Base-by-base conservation (phyloP, 495 filamentous ascomycete species). In the Penicillium bialowiezense region DNA sequence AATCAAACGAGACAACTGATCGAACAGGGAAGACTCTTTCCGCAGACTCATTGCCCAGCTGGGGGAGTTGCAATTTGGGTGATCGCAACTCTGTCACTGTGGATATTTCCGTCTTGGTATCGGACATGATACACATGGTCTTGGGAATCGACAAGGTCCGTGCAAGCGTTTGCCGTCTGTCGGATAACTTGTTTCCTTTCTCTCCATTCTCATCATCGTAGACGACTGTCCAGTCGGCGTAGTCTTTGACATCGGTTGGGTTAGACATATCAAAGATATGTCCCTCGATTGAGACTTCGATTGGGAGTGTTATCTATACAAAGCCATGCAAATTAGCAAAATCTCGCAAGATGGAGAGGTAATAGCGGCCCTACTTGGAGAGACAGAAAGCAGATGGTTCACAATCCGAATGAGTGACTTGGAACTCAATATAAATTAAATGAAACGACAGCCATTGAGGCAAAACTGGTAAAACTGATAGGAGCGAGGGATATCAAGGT, bases 11-110 rank as follows among this genome's bases (percentile, higher is more conserved):
- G 19, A 64, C 42, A 1, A 57, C 50, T 2, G 61, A 64, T 6
- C 58, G 61, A 8, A 64, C 48, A 1, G 61, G 61, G 17, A 64
- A 64, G 8, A 64, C 50, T n/a, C 59, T 53, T 34, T 64, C 61
- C 3, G 44, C 34, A 1, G 45, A 53, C 0, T 62, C 53, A 15
- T 34, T 53, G 13, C 55, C 47, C 3, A 64, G 23, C n/a, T 49
- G 44, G n/a, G 61, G 61, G 3, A 64, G 48, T 29, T 57, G 56
- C 32, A 59, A 19, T 21, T 52, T 62, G 12, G 55, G 36, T 1
- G 52, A 53, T 23, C 41, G 26, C 9, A 59, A 29, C 41, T 64
- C 61, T 0, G 52, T 40, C 7, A 62, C 52, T 0, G 50, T 56
- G 2, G 52, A 51, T 28, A 52, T 42, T 13, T 62, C 55, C 0